Base-by-base conservation (phyloP, 2,329 filamentous ascomycete genomes). In the Diaporthe sp. region DNA sequence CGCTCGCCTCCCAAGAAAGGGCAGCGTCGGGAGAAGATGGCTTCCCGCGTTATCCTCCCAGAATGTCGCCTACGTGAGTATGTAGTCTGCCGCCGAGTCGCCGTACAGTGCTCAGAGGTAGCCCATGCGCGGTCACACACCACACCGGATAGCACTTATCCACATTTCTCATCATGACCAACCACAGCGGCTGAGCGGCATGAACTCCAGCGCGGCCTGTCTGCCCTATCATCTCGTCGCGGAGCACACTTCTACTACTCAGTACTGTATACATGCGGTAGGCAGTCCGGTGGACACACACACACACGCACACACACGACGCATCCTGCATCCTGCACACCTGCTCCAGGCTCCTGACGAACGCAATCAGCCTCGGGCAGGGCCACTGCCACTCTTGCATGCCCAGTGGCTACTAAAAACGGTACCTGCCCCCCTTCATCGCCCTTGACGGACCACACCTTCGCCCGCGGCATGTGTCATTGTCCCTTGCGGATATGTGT, bases 151-250 rank as follows among this genome's bases (percentile, higher is more conserved):
- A 34, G 34, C 65, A 69, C 31, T 55, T 69, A 9, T n/a, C 46
- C 49, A 42, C 65, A 69, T 55, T 69, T 42, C 55, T 69, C 65
- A 69, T 55, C 65, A 69, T 69, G 65, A 69, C 65, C 65, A 69
- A 69, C 65, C 49, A 69, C 65, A 19, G 46, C 65, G 62, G 28
- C 46, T 49, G 58, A 44, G 37, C 46, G 31, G 44, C 28, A 49
- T 34, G 28, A 34, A 51, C n/a, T n/a, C 59, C 44, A 34, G 61
- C 28, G 44, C 44, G 28, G 46, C 62, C 49, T 53, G 46, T 39
- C 65, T 69, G n/a, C 49, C 49, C 65, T 42, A 53, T 68, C 65
- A 69, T 34, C 65, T 55, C 15, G 49, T 53, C 65, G 34, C 49
- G 34, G 34, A 25, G 65, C 34, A 69, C 31, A 31, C 31, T 31